phyloP scores from a whole-genome alignment of 2,329 filamentous ascomycete genomes.

The Beauveria sp. region DNA sequence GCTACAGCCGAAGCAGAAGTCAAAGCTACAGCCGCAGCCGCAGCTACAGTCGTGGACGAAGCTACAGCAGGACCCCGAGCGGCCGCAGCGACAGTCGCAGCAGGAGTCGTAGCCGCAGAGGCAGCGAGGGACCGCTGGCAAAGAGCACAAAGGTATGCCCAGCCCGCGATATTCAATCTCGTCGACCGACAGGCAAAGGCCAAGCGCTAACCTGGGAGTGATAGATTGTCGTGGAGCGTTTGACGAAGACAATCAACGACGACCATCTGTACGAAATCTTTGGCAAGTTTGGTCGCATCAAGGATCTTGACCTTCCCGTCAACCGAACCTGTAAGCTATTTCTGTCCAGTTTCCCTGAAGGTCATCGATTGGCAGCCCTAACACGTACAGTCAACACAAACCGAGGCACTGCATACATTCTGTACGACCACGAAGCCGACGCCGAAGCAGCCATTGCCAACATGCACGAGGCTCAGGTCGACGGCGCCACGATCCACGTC shows the following conservation, averaged over 20 bases:
- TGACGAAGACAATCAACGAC: conserved; percentile 92
- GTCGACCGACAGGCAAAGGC: no score
- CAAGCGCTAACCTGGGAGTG: not conserved
- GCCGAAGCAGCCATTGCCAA: conserved; percentile 86
- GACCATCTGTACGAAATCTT: conserved; percentile 89
- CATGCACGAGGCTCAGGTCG: conserved; percentile 96
- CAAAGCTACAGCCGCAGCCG: conserved; percentile 14
- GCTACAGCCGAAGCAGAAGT: conserved; percentile 20
- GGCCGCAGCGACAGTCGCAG: conserved; percentile 22
- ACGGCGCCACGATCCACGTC: conserved; percentile 75
- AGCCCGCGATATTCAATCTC: not conserved
- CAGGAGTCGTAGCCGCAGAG: conserved; percentile 25
- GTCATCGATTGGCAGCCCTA: conserved; percentile 25
- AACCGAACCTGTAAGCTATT: conserved; percentile 68
- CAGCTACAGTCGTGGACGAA: conserved; percentile 22
- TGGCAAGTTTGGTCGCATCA: conserved; percentile 75
- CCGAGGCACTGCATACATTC: conserved; percentile 86
- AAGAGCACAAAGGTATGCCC: conserved; percentile 47
- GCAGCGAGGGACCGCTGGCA: conserved; percentile 25
- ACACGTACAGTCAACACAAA: conserved; percentile 63
- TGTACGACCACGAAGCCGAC: conserved; percentile 68
- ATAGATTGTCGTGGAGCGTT: conserved; percentile 83
- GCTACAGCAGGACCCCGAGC: conserved; percentile 20
- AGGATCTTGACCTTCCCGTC: conserved; percentile 82
- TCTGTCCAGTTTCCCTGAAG: not conserved